A percentile compares a stretch with the other conserved stretches of the same genome.
Conservation (phyloP, 441 rosid genomes). For the Populus hybrid region DNA sequence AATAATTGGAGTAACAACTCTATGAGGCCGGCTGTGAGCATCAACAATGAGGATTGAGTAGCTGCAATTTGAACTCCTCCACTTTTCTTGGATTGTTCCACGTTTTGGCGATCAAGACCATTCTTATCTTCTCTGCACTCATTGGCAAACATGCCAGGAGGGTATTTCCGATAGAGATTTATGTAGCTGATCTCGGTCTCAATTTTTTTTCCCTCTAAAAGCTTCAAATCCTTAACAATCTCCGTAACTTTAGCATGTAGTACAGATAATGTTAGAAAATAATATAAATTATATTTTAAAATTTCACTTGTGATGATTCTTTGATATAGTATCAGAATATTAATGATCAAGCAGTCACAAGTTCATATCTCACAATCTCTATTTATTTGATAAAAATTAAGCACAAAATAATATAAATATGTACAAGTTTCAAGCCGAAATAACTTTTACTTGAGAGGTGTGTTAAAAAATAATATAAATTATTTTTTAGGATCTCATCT, state of each 20-base stretch:
- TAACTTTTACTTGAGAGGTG: too few species aligned
- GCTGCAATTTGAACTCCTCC: not conserved
- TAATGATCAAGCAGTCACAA: too few species aligned
- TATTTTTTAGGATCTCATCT: too few species aligned
- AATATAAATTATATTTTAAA: slow-evolving; percentile 21
- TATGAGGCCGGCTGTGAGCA: slow-evolving; percentile 19
- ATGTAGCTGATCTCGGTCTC: slow-evolving; percentile 70
- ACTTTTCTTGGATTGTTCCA: not conserved
- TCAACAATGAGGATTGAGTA: slow-evolving; percentile 7
- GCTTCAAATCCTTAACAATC: slow-evolving; percentile 64
- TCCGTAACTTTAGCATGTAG: slow-evolving; percentile 59
- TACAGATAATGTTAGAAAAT: slow-evolving; percentile 2
- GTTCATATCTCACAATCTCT: too few species aligned
- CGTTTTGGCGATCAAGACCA: slow-evolving; percentile 47
- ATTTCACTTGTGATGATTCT: too few species aligned
- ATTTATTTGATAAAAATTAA: too few species aligned
- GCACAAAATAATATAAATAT: too few species aligned
- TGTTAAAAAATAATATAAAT: too few species aligned
- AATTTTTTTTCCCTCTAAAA: slow-evolving; percentile 42
- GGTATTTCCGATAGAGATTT: slow-evolving; percentile 64
- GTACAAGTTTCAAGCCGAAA: too few species aligned
- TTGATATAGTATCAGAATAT: too few species aligned
- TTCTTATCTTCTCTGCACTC: slow-evolving; percentile 48
- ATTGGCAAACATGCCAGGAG: slow-evolving; percentile 63
- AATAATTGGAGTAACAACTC: slow-evolving; percentile 18